These are phyloP conservation scores for Zygosaccharomyces bisporus DNA, from an alignment of 805 yeast genomes.

Conservation along the genomic window DNA sequence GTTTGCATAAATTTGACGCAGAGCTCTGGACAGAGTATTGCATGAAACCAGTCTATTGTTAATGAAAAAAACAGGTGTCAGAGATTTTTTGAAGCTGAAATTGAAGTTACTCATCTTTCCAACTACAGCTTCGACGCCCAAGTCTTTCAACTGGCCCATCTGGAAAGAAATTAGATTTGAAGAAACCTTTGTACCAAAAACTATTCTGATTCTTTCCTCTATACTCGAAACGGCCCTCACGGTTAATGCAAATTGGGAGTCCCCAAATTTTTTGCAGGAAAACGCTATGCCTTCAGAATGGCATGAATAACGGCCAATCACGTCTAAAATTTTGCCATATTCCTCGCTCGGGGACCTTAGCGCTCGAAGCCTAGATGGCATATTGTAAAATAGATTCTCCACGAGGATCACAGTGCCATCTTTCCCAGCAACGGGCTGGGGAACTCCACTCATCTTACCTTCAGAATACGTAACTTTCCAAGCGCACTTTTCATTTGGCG, in stretches of 20 bases:
- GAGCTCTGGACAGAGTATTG: conserved; percentile 71
- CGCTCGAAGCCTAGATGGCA: conserved; percentile 71
- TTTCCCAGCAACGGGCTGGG: conserved; percentile 79
- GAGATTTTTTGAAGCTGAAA: conserved; percentile 58
- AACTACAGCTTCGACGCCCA: conserved; percentile 49
- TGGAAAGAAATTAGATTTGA: conserved; percentile 54
- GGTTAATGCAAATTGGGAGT: conserved; percentile 60
- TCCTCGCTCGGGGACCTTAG: conserved; percentile 69
- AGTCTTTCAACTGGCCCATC: conserved; percentile 33
- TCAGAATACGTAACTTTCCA: conserved; percentile 63
- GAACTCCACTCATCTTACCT: conserved; percentile 57
- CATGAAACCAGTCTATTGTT: conserved; percentile 79
- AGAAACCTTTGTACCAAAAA: conserved; percentile 70
- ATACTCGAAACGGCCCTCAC: conserved; percentile 48
- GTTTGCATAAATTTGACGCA: conserved; percentile 55
- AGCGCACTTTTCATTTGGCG: conserved; percentile 57
- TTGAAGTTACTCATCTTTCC: conserved; percentile 74
- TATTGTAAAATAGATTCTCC: conserved; percentile 86
- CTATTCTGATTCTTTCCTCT: conserved; percentile 66
- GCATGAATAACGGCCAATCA: conserved; percentile 77
- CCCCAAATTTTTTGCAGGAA: conserved; percentile 77
- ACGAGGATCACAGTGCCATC: conserved; percentile 81
- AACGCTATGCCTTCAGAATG: conserved; percentile 69
- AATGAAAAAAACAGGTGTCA: conserved; percentile 74
- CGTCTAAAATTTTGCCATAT: conserved; percentile 70